A percentile compares a stretch with the other conserved stretches of the same genome.
Evolutionary conservation across 352 stramenopile species (phyloP).

Genomic region (Globisporangium polare): DNA sequence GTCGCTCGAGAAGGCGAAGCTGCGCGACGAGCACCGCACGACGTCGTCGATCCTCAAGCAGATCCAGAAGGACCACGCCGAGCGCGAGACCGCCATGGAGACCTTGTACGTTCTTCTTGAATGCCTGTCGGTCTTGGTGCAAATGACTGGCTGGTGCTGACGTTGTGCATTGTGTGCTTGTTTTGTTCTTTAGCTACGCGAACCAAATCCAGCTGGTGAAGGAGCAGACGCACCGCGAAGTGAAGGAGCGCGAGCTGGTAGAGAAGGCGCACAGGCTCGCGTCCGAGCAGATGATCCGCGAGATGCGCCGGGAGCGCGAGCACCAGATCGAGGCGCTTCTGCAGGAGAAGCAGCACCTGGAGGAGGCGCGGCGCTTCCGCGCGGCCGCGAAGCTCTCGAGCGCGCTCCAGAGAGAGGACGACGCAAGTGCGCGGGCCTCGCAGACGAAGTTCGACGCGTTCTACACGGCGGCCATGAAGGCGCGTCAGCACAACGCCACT

Average conservation of each 20-base stretch:
- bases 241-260: constrained; percentile 53
- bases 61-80: constrained; percentile 56
- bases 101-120: constrained; percentile 37
- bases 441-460: constrained; percentile 44
- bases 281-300: constrained; percentile 63
- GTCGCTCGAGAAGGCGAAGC: constrained; percentile 57
- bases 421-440: constrained; percentile 18
- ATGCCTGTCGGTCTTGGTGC: not conserved
- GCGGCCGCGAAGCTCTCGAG: constrained; percentile 36
- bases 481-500: constrained; percentile 26
- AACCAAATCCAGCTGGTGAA: constrained; percentile 68
- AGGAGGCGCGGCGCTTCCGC: constrained; percentile 54
- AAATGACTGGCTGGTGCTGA: not conserved
- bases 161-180: not conserved
- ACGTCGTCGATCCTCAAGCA: constrained; percentile 43
- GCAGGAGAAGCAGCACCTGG: constrained; percentile 56
- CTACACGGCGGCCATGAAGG: constrained; percentile 65
- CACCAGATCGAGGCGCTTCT: constrained; percentile 46
- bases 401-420: constrained; percentile 34
- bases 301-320: constrained; percentile 59
- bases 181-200: constrained; percentile 32
- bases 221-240: constrained; percentile 55
- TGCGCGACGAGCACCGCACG: constrained; percentile 55
- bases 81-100: constrained; percentile 59
- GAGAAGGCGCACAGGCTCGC: constrained; percentile 66